Percentiles rank a stretch among this genome's conserved stretches.
Conservation (phyloP, 768 basidiomycete species). For the Fistulinella prunicolor region DNA sequence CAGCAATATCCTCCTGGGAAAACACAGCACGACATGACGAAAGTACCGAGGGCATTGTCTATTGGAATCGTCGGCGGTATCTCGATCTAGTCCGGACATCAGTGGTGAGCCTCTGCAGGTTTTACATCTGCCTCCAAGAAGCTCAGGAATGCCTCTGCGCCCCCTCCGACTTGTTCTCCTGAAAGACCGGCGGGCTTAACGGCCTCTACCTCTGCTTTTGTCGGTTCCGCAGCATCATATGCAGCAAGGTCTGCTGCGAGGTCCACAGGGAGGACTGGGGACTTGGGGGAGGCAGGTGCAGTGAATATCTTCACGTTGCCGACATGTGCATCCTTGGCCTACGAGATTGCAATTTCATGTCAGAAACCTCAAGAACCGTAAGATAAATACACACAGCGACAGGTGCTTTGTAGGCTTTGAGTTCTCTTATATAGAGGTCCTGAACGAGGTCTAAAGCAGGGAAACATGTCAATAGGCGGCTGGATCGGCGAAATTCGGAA, state of each 20-base stretch:
- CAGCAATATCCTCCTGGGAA: background rate
- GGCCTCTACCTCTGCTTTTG: conserved; percentile 42
- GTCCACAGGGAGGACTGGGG: conserved; percentile 75
- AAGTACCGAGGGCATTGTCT: conserved; percentile 9
- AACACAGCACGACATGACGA: no score
- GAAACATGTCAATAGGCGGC: conserved; percentile 1
- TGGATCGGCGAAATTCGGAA: conserved; percentile 28
- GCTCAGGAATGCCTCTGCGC: conserved; percentile 73
- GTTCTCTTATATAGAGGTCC: conserved; percentile 87
- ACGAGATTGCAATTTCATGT: background rate
- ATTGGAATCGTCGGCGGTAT: conserved; percentile 10
- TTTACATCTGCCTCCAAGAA: conserved; percentile 83
- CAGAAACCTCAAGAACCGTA: background rate
- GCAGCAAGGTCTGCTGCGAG: conserved; percentile 85
- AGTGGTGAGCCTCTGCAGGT: conserved; percentile 59
- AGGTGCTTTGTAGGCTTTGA: conserved; percentile 85
- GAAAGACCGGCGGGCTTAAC: conserved; percentile 26
- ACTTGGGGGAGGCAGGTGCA: conserved; percentile 67
- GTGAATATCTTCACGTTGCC: conserved; percentile 82
- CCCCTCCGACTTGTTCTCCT: conserved; percentile 30
- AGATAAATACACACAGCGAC: conserved; percentile 51
- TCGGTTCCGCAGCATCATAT: conserved; percentile 82
- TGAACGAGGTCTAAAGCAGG: conserved; percentile 74
- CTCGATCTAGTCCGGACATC: conserved; percentile 19
- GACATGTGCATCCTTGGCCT: conserved; percentile 91